Percentiles rank a stretch among this genome's conserved stretches.
Evolutionary conservation across 371 early-diverging fungal genomes (phyloP).

Genomic region (Mucor irregularis): DNA sequence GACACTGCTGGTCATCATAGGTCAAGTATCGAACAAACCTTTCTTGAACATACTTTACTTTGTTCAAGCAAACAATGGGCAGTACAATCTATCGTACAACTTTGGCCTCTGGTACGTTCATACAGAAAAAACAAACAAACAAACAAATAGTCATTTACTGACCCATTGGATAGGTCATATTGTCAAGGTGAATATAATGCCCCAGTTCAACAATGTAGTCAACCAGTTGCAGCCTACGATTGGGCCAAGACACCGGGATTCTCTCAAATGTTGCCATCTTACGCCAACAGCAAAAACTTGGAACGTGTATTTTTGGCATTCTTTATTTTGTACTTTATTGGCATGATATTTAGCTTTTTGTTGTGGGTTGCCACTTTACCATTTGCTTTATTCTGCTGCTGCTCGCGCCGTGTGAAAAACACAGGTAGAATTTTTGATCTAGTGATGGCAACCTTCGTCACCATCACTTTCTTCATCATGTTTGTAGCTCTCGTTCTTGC

Average conservation of each 20-base stretch:
- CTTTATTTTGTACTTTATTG: conserved; percentile 34
- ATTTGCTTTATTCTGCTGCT: conserved; percentile 5
- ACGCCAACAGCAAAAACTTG: conserved; percentile 5
- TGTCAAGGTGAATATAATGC: conserved; percentile 16
- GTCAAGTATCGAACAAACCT: conserved; percentile 30
- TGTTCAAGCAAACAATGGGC: conserved; percentile 17
- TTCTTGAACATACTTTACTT: conserved; percentile 32
- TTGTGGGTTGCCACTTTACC: conserved; percentile 31
- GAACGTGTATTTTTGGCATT: conserved; percentile 26
- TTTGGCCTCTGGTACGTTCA: conserved; percentile 36
- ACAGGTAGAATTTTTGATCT: background rate
- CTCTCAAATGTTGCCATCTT: conserved; percentile 14
- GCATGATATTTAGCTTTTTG: conserved; percentile 27
- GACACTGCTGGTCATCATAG: conserved; percentile 38
- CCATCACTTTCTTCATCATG: conserved; percentile 27
- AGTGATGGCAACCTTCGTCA: conserved; percentile 13
- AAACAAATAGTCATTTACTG: too few relatives aligned
- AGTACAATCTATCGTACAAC: conserved; percentile 11
- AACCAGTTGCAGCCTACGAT: conserved; percentile 24
- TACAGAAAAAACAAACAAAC: too few relatives aligned
- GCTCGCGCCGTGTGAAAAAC: conserved; percentile 7
- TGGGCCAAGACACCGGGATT: conserved; percentile 34
- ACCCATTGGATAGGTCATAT: conserved; percentile 15
- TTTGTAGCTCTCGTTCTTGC: conserved; percentile 26
- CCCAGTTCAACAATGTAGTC: conserved; percentile 6